Percentiles rank a stretch among this genome's conserved stretches.
Evolutionary conservation across 192 early-diverging fungal species (phyloP).

Genomic region (Helicostylum pulchrum): DNA sequence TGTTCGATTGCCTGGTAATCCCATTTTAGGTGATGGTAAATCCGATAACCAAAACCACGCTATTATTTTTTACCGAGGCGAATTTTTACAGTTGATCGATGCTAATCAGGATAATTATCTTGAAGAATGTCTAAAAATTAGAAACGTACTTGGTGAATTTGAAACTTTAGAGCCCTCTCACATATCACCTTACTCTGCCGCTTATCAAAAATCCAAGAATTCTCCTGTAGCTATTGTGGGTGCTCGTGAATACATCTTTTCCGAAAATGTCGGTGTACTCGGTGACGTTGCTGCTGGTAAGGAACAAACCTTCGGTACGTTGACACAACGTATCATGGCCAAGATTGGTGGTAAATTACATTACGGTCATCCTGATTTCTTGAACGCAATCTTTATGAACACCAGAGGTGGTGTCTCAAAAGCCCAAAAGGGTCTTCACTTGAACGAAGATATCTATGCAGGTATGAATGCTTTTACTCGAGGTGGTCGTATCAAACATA

Average conservation of each 20-base stretch:
- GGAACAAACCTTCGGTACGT: conserved; percentile 82
- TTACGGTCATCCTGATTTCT: conserved; percentile 88
- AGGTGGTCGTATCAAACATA: conserved; percentile 85
- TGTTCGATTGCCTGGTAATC: conserved; percentile 76
- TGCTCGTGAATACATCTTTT: conserved; percentile 83
- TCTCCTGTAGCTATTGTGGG: conserved; percentile 86
- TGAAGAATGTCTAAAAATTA: conserved; percentile 87
- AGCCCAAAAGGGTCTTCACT: conserved; percentile 85
- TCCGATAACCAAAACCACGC: conserved; percentile 89
- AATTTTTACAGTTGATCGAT: conserved; percentile 83
- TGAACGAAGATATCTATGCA: conserved; percentile 92
- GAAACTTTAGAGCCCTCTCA: conserved; percentile 66
- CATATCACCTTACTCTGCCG: conserved; percentile 67
- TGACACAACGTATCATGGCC: conserved; percentile 84
- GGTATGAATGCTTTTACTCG: conserved; percentile 87
- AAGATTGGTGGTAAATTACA: conserved; percentile 76
- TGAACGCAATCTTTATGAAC: conserved; percentile 85
- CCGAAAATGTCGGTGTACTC: conserved; percentile 77
- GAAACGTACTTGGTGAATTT: conserved; percentile 84
- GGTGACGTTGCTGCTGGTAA: conserved; percentile 91
- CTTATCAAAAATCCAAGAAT: conserved; percentile 44
- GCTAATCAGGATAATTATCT: conserved; percentile 93
- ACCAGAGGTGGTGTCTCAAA: conserved; percentile 86
- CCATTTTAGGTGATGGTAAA: conserved; percentile 90
- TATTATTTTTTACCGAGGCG: conserved; percentile 81